Evolutionary conservation across 108 stramenopile genomes (phyloP), one percentile per base, ranked within the genome.

Genomic region (Epithemia pelagica): DNA sequence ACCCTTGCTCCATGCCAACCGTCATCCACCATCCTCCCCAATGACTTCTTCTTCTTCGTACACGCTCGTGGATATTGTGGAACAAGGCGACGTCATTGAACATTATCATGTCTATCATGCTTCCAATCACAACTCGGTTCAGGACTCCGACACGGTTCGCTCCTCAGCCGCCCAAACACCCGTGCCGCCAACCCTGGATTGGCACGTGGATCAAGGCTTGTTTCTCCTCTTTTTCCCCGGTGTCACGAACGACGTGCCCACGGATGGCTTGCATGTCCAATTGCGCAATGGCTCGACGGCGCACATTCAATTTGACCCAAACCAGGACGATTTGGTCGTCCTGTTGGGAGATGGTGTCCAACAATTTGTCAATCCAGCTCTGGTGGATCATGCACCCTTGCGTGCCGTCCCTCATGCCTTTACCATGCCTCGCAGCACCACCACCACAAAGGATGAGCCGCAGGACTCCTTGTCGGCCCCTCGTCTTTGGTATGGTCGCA

Each of bases 401-500:
- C 82, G 82, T 30, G 88, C 88, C 22, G 65, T 82, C 32, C 92
- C 92, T 28, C 89, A 90, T 69, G 82, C 84, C 10, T 22, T 84
- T 24, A 2, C 30, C 29, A 71, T 82, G 74, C 66, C 77, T 46
- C 28, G 54, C 20, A 59, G 68, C 21, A 26, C 61, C 31, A 2
- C 29, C 23, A 46, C 15, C 37, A 46, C 10, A 5, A 46, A 10
- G 37, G 29, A 15, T 18, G 28, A 66, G 22, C 1, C 31, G 8
- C 30, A 32, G 28, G 33, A 46, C 28, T 10, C 15, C 10, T 10
- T 10, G 37, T 54, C 64, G 53, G 60, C 58, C 0, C 62, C 74
- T 54, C 86, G 92, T 20, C 77, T 87, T 25, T 94, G 92, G 92
- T 90, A 87, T 65, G 92, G 92, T 1, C 82, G 87, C 32, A 94